A percentile compares a stretch with the other conserved stretches of the same genome.
Evolutionary conservation across 768 basidiomycete species (phyloP).

Genomic region (Mycena pura): DNA sequence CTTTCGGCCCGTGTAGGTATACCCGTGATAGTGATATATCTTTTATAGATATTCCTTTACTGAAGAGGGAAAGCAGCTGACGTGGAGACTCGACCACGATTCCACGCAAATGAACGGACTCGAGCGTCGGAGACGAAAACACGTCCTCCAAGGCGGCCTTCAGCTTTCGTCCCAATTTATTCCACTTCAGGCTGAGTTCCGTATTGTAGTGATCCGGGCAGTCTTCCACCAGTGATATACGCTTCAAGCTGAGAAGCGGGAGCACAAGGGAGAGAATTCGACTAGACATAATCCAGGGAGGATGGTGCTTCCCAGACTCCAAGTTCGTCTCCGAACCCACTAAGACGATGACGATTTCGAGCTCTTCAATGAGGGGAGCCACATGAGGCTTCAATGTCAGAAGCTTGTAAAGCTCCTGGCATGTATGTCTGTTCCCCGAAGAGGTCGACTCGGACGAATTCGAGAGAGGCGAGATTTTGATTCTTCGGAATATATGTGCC

Average conservation of each 20-base stretch:
- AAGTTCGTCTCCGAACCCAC: slow-evolving; percentile 3
- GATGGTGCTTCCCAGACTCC: neutral
- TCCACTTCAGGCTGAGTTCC: slow-evolving; percentile 7
- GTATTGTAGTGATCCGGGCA: neutral
- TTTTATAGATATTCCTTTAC: neutral
- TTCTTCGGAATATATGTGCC: neutral
- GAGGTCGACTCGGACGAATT: no score
- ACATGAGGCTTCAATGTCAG: neutral
- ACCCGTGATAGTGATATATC: slow-evolving; percentile 3
- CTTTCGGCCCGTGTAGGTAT: neutral
- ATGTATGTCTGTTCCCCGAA: no score
- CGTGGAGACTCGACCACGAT: neutral
- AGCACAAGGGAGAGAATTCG: slow-evolving; percentile 1
- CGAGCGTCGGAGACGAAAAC: neutral
- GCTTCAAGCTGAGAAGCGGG: neutral
- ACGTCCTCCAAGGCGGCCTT: neutral
- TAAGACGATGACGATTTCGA: slow-evolving; percentile 13
- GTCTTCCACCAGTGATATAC: slow-evolving; percentile 5
- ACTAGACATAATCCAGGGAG: neutral
- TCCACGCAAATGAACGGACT: slow-evolving; percentile 9
- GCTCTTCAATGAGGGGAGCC: neutral
- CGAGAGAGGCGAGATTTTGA: neutral
- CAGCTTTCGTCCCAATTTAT: neutral
- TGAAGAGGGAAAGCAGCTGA: slow-evolving; percentile 11
- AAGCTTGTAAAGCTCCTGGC: neutral